Percentiles rank a stretch among this genome's conserved stretches.
phyloP scores from a whole-genome alignment of 352 stramenopile genomes.

The Phytophthora podocarpi region DNA sequence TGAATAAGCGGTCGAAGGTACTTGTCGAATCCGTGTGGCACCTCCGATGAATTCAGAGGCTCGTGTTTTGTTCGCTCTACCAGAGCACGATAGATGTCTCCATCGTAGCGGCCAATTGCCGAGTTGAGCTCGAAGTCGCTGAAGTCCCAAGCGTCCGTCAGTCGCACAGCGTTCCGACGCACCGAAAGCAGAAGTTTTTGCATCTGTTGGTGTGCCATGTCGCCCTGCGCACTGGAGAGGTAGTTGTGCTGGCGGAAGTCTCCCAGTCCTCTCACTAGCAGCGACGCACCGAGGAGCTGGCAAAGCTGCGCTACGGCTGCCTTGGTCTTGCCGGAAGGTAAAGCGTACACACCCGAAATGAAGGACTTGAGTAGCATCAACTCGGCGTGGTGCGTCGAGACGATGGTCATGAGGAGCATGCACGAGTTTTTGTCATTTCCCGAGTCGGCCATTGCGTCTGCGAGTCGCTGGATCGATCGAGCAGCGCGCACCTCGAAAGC shows the following conservation, averaged over 20 bases:
- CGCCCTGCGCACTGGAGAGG: slow-evolving; percentile 43
- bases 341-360: slow-evolving; percentile 34
- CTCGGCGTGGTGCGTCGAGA: slow-evolving; percentile 53
- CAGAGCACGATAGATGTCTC: slow-evolving; percentile 60
- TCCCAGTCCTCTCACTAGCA: slow-evolving; percentile 44
- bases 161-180: slow-evolving; percentile 45
- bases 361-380: slow-evolving; percentile 51
- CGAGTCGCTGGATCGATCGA: slow-evolving; percentile 34
- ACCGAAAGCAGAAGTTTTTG: slow-evolving; percentile 39
- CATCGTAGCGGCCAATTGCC: slow-evolving; percentile 54
- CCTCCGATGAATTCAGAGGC: slow-evolving; percentile 48
- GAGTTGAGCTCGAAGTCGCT: slow-evolving; percentile 72
- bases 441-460: slow-evolving; percentile 39
- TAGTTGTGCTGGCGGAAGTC: slow-evolving; percentile 60
- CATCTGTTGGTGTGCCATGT: slow-evolving; percentile 41
- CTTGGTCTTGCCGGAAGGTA: slow-evolving; percentile 41
- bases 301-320: slow-evolving; percentile 41
- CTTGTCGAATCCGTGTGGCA: slow-evolving; percentile 46
- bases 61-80: slow-evolving; percentile 43
- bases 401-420: slow-evolving; percentile 55
- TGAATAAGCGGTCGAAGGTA: slow-evolving; percentile 43
- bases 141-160: slow-evolving; percentile 52
- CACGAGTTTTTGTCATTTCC: slow-evolving; percentile 43
- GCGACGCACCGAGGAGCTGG: slow-evolving; percentile 44
- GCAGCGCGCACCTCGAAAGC: slow-evolving; percentile 49